Evolutionary conservation across 2,329 filamentous ascomycete genomes (phyloP), one percentile per base, ranked within the genome.

Genomic region (Penicillium freii): DNA sequence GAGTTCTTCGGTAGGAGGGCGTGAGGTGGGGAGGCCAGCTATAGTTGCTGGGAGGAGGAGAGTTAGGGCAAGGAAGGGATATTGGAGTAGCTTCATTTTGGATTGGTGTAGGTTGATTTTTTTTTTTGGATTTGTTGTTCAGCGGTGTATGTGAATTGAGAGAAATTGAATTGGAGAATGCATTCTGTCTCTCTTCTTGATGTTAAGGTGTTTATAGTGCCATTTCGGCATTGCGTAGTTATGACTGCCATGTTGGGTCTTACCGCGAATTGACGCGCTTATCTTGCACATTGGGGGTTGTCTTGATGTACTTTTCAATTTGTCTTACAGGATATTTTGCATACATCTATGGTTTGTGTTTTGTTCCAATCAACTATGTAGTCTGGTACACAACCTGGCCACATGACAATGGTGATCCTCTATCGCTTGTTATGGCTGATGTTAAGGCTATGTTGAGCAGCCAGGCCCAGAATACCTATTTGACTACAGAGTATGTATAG

Each of bases 241-340:
- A 49, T 49, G 51, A 54, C 51, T 42, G 19, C 51, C n/a, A 10
- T 40, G n/a, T 21, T 43, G 17, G 33, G 27, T 9, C 17, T 54
- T 29, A 48, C 51, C 25, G 25, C 9, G 44, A 21, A 34, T 54
- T 54, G 51, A 54, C 44, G 44, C 44, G 44, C 21, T 25, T 7
- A 54, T 40, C 9, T 9, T 39, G 4, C n/a, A 19, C n/a, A 19
- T 39, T n/a, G 4, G 8, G 10, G 36, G 15, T 21, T 13, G 2
- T 50, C 17, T 15, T 19, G 31, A 11, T 21, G 15, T 44, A 17
- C 5, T 45, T 45, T 38, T 27, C 5, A n/a, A 21, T 45, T 27
- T 29, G 4, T 7, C 31, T 45, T 45, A 29, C 21, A 29, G 21
- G 21, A 44, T 19, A 44, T 25, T 42, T 46, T 52, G 27, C 17